phyloP scores from a whole-genome alignment of 441 rosid genomes.

The Erodium trifolium region DNA sequence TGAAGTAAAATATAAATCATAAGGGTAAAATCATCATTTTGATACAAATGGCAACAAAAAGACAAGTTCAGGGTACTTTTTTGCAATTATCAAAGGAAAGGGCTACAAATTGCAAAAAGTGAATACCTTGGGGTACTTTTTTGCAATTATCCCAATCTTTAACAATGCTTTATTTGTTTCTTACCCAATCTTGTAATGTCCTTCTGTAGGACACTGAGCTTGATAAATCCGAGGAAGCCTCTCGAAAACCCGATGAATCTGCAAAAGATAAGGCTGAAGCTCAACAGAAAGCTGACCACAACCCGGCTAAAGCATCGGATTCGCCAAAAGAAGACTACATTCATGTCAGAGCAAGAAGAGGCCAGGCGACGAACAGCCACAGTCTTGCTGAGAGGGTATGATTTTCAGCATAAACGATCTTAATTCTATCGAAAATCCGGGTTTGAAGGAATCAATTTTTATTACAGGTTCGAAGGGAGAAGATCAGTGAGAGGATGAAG shows the following conservation, averaged over 20 bases:
- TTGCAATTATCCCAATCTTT: neutral
- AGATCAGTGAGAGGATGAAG: slow-evolving; percentile 97
- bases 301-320: slow-evolving; percentile 53
- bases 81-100: too few species aligned
- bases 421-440: slow-evolving; percentile 10
- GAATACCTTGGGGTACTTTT: too few species aligned
- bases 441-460: slow-evolving; percentile 22
- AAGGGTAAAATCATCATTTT: too few species aligned
- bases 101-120: too few species aligned
- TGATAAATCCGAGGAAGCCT: slow-evolving; percentile 39
- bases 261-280: slow-evolving; percentile 39
- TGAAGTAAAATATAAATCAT: too few species aligned
- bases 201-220: slow-evolving; percentile 41
- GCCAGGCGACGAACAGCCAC: slow-evolving; percentile 81
- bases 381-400: slow-evolving; percentile 39
- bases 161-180: neutral
- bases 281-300: slow-evolving; percentile 50
- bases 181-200: neutral
- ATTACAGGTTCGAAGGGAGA: slow-evolving; percentile 84
- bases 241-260: slow-evolving; percentile 38
- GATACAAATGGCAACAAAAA: too few species aligned
- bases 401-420: slow-evolving; percentile 15
- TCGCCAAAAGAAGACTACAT: slow-evolving; percentile 85
- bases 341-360: slow-evolving; percentile 94
- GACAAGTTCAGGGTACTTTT: too few species aligned